Evolutionary conservation across 2,329 filamentous ascomycete species (phyloP).

Genomic region (Camillea tinctor): DNA sequence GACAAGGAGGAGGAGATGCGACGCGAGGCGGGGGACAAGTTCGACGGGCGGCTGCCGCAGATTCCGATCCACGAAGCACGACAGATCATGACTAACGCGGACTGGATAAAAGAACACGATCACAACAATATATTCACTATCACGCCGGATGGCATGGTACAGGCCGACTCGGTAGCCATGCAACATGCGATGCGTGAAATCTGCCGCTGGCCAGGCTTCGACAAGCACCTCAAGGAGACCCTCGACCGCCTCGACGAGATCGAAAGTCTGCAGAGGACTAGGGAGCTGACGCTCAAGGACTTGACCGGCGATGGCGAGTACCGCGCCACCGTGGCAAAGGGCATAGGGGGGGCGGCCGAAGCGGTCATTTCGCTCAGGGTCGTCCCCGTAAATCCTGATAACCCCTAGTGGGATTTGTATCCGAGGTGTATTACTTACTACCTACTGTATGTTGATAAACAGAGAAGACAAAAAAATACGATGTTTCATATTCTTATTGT

Average conservation of each 20-base stretch:
- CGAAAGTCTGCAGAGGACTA: constrained; percentile 51
- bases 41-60: constrained; percentile 47
- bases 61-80: constrained; percentile 48
- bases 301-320: constrained; percentile 18
- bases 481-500: no score
- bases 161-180: constrained; percentile 58
- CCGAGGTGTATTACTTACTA: no score
- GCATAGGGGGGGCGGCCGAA: background rate
- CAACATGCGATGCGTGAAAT: constrained; percentile 56
- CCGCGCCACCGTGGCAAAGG: constrained; percentile 10
- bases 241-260: constrained; percentile 53
- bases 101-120: constrained; percentile 57
- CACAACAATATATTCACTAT: constrained; percentile 59
- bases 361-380: background rate
- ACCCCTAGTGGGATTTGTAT: background rate
- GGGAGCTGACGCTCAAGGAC: constrained; percentile 56
- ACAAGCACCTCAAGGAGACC: constrained; percentile 51
- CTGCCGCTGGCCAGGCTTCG: constrained; percentile 49
- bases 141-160: constrained; percentile 53
- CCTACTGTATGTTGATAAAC: no score
- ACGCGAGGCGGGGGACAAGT: constrained; percentile 8
- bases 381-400: background rate
- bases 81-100: constrained; percentile 56
- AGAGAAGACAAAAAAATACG: no score
- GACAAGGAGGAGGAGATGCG: constrained; percentile 42